phyloP scores from a whole-genome alignment of 2,329 filamentous ascomycete species.

The Lachnellula arida region DNA sequence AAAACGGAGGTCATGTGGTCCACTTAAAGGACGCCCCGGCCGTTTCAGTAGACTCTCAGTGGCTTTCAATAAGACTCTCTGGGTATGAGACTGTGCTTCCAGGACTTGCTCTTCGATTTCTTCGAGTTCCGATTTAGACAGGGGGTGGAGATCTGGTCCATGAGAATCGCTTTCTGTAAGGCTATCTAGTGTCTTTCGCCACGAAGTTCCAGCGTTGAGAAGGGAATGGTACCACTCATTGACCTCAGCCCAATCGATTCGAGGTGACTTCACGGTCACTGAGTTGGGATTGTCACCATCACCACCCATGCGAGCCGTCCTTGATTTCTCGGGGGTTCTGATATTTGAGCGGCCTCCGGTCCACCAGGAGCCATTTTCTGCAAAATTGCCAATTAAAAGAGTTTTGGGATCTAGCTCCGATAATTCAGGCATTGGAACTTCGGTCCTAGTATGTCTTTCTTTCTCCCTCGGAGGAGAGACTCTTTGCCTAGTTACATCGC shows the following conservation, averaged over 20 bases:
- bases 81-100: slow-evolving; percentile 64
- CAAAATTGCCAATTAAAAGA: slow-evolving; percentile 67
- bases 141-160: slow-evolving; percentile 15
- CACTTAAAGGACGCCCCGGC: slow-evolving; percentile 64
- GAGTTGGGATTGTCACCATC: slow-evolving; percentile 27
- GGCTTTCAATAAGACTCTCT: slow-evolving; percentile 68
- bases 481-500: slow-evolving; percentile 21
- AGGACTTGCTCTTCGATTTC: slow-evolving; percentile 47
- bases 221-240: slow-evolving; percentile 70
- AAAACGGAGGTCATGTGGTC: slow-evolving; percentile 69
- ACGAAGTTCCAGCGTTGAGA: slow-evolving; percentile 62
- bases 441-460: slow-evolving; percentile 28
- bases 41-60: slow-evolving; percentile 76
- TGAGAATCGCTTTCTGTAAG: slow-evolving; percentile 36
- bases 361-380: slow-evolving; percentile 82
- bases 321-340: slow-evolving; percentile 34
- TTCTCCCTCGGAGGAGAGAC: slow-evolving; percentile 30
- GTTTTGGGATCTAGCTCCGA: slow-evolving; percentile 70
- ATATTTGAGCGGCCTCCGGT: slow-evolving; percentile 49
- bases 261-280: slow-evolving; percentile 57
- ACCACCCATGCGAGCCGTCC: slow-evolving; percentile 28
- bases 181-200: slow-evolving; percentile 56
- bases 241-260: slow-evolving; percentile 70
- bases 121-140: slow-evolving; percentile 27
- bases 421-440: slow-evolving; percentile 46